A percentile compares a stretch with the other conserved stretches of the same genome.
Evolutionary conservation across 441 rosid genomes (phyloP).

Genomic region (Gossypium gossypioides): DNA sequence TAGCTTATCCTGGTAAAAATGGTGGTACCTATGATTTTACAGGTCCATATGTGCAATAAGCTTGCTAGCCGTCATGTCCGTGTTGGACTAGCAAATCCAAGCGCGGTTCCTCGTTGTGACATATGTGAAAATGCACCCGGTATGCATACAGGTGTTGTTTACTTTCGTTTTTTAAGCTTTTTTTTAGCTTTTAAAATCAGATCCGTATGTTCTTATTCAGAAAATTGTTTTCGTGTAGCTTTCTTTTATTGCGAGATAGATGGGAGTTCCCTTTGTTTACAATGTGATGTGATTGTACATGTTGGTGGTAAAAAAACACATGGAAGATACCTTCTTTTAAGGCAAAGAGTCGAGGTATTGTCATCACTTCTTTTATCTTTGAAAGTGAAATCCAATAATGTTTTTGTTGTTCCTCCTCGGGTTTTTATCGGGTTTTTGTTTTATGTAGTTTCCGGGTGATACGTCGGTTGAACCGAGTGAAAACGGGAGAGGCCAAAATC

Average conservation of each 20-base stretch:
- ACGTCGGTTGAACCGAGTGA: slow-evolving; percentile 26
- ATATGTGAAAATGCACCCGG: slow-evolving; percentile 77
- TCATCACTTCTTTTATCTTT: not conserved
- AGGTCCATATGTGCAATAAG: slow-evolving; percentile 82
- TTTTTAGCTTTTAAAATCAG: not conserved
- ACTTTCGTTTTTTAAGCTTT: not conserved
- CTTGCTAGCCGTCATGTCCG: slow-evolving; percentile 78
- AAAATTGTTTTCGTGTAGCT: slow-evolving; percentile 29
- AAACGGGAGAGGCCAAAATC: slow-evolving; percentile 23
- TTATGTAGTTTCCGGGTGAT: slow-evolving; percentile 62
- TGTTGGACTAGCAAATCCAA: slow-evolving; percentile 66
- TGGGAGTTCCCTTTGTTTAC: slow-evolving; percentile 73
- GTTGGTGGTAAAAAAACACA: slow-evolving; percentile 78
- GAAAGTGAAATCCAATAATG: no score
- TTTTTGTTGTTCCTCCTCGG: no score
- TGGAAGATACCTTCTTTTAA: slow-evolving; percentile 47
- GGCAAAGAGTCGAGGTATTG: slow-evolving; percentile 71
- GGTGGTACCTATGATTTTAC: not conserved
- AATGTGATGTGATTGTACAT: slow-evolving; percentile 74
- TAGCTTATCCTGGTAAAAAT: not conserved
- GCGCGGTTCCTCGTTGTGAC: slow-evolving; percentile 58
- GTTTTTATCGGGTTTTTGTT: not conserved
- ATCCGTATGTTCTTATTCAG: not conserved
- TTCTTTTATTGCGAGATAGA: slow-evolving; percentile 82
- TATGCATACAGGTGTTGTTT: slow-evolving; percentile 19